These are phyloP conservation scores for Suhomyces anneliseae DNA, from an alignment of 1,139 yeast genomes.

Conservation along the genomic window DNA sequence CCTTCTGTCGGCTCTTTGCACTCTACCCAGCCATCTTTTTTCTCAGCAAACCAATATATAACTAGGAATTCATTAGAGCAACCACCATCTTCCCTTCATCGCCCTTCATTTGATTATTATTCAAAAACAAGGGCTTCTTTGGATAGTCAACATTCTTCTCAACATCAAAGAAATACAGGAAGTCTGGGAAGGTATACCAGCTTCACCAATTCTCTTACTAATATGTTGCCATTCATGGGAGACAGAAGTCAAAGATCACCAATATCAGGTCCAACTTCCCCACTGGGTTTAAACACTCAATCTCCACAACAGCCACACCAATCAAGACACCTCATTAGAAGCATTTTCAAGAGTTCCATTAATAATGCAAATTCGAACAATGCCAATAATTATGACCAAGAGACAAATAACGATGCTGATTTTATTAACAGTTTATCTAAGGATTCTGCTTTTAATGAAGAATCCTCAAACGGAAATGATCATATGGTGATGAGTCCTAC, in stretches of 20 bases:
- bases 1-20: constrained; percentile 45
- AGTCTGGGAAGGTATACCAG: constrained; percentile 32
- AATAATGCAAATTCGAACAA: constrained; percentile 9
- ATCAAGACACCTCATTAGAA: constrained; percentile 40
- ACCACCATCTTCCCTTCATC: constrained; percentile 28
- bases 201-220: constrained; percentile 41
- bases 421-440: neutral
- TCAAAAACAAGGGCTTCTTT: constrained; percentile 29
- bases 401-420: constrained; percentile 1
- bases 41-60: constrained; percentile 46
- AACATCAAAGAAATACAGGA: constrained; percentile 11
- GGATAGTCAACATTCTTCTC: constrained; percentile 26
- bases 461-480: neutral
- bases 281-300: constrained; percentile 6
- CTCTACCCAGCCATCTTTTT: constrained; percentile 47
- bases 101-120: constrained; percentile 38
- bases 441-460: neutral
- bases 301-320: constrained; percentile 18
- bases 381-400: constrained; percentile 6
- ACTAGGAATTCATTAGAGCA: constrained; percentile 43
- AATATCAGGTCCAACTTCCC: constrained; percentile 21
- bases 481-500: constrained; percentile 10
- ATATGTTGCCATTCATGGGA: constrained; percentile 48
- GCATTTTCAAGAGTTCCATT: constrained; percentile 35
- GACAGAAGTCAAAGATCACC: constrained; percentile 33